Conservation (phyloP, 768 basidiomycete species). For the Dacryopinax spathularia region DNA sequence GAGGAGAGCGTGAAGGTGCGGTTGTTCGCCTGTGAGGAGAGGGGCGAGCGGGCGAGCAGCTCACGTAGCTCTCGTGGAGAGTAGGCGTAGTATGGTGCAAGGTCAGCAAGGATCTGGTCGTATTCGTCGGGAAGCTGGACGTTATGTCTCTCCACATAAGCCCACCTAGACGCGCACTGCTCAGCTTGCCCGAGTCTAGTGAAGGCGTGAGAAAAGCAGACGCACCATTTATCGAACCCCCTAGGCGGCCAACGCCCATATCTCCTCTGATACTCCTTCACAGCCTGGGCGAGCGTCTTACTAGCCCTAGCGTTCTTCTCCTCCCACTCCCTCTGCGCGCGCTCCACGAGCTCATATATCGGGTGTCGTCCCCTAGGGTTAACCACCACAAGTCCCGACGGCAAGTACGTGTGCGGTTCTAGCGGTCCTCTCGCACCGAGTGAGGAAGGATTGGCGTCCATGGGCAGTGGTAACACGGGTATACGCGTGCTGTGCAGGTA, state of each 20-base stretch:
- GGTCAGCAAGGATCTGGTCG: slow-evolving; percentile 34
- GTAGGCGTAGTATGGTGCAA: slow-evolving; percentile 30
- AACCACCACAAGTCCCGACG: slow-evolving; percentile 27
- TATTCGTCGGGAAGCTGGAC: slow-evolving; percentile 43
- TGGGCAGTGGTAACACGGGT: background rate
- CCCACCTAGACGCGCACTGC: slow-evolving; percentile 30
- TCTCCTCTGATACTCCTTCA: slow-evolving; percentile 27
- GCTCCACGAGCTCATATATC: slow-evolving; percentile 31
- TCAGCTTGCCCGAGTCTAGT: slow-evolving; percentile 4
- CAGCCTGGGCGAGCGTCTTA: slow-evolving; percentile 26
- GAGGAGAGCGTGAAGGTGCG: slow-evolving; percentile 13
- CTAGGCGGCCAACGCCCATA: slow-evolving; percentile 27
- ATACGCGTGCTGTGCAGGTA: background rate
- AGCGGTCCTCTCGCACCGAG: background rate
- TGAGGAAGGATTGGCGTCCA: background rate
- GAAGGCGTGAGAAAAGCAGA: background rate
- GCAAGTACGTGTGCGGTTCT: slow-evolving; percentile 16
- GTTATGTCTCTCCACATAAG: slow-evolving; percentile 31
- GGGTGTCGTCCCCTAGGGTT: slow-evolving; percentile 31
- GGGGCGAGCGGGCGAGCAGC: slow-evolving; percentile 9
- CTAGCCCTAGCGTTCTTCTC: slow-evolving; percentile 25
- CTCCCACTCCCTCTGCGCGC: slow-evolving; percentile 29
- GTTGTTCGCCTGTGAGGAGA: slow-evolving; percentile 13
- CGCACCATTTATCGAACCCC: slow-evolving; percentile 35
- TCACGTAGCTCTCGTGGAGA: slow-evolving; percentile 15